These are phyloP conservation scores for Yamadazyma laniorum DNA, from an alignment of 805 yeast genomes.

Conservation along the genomic window DNA sequence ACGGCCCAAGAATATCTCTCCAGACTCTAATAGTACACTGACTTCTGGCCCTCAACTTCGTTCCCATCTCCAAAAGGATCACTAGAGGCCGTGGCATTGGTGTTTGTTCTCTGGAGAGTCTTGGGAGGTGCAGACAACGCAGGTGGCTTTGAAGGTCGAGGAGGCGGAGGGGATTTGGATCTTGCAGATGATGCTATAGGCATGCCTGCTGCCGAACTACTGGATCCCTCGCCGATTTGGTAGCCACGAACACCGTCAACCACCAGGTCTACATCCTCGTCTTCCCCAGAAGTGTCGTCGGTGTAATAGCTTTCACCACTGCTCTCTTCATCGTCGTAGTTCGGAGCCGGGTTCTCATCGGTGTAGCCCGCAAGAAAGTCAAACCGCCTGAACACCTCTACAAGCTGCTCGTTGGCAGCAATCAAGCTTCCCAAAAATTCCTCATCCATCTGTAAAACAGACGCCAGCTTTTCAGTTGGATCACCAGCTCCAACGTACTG, in stretches of 20 bases:
- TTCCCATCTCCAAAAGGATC: conserved; percentile 42
- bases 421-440: conserved; percentile 85
- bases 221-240: conserved; percentile 7
- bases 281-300: conserved; percentile 25
- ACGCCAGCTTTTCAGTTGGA: conserved; percentile 25
- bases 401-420: conserved; percentile 88
- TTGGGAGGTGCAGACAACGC: conserved; percentile 11
- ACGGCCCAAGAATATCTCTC: no score
- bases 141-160: conserved; percentile 26
- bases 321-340: conserved; percentile 25
- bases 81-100: conserved; percentile 27
- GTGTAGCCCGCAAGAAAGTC: conserved; percentile 52
- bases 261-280: conserved; percentile 17
- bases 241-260: conserved; percentile 15
- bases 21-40: conserved; percentile 19
- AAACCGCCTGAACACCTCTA: conserved; percentile 64
- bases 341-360: conserved; percentile 39
- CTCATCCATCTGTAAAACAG: conserved; percentile 49
- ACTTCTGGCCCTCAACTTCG: conserved; percentile 16
- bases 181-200: neutral
- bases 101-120: conserved; percentile 21
- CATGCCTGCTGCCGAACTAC: neutral
- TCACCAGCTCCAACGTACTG: conserved; percentile 68
- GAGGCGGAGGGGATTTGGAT: conserved; percentile 26
- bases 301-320: conserved; percentile 43